These are phyloP conservation scores for Claviceps sp. DNA, from an alignment of 2,329 filamentous ascomycete genomes.

Conservation along the genomic window DNA sequence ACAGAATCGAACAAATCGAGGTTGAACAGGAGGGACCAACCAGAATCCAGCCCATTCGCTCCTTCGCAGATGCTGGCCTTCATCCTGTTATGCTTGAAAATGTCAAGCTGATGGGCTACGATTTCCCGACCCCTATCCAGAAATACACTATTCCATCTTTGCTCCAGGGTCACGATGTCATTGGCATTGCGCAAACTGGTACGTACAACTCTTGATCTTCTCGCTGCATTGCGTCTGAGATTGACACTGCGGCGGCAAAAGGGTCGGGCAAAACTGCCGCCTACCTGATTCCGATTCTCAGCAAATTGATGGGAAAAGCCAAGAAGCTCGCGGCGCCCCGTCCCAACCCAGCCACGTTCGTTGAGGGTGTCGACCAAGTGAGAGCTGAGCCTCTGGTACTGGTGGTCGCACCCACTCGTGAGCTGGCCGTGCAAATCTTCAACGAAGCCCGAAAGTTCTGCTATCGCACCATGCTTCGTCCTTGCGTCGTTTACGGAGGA, in stretches of 20 bases:
- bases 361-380: slow-evolving; percentile 33
- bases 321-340: slow-evolving; percentile 73
- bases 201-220: slow-evolving; percentile 18
- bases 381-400: slow-evolving; percentile 80
- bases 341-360: slow-evolving; percentile 48
- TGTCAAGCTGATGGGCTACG: slow-evolving; percentile 58
- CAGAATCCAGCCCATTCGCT: slow-evolving; percentile 36
- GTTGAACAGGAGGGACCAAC: slow-evolving; percentile 43
- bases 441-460: slow-evolving; percentile 86
- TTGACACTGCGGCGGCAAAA: slow-evolving; percentile 30
- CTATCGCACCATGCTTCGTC: slow-evolving; percentile 88
- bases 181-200: slow-evolving; percentile 90
- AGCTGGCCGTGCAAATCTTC: slow-evolving; percentile 89
- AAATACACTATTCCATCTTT: slow-evolving; percentile 73
- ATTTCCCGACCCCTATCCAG: slow-evolving; percentile 72
- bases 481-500: slow-evolving; percentile 81
- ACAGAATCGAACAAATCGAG: slow-evolving; percentile 39
- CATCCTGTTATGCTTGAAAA: slow-evolving; percentile 78
- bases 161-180: slow-evolving; percentile 62
- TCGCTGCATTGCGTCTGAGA: not conserved
- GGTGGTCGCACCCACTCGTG: slow-evolving; percentile 74
- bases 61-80: slow-evolving; percentile 64
- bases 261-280: slow-evolving; percentile 95
- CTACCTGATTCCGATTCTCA: slow-evolving; percentile 79
- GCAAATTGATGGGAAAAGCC: slow-evolving; percentile 88